Conservation (phyloP, 805 yeast species). For the Metschnikowia cerradonensis region DNA sequence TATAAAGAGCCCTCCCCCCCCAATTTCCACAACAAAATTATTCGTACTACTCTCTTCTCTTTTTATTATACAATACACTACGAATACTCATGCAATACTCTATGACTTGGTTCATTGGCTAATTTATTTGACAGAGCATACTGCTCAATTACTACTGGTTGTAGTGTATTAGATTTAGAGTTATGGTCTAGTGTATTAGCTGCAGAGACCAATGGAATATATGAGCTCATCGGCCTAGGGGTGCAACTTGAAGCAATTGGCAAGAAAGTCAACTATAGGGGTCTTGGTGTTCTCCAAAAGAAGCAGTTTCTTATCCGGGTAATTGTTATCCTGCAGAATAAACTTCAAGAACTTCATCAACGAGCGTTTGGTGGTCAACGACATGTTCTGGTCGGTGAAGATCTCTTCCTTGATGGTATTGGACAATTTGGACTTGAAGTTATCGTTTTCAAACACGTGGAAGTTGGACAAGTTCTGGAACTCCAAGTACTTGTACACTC, state of each 20-base stretch:
- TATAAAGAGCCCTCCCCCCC: too few species aligned
- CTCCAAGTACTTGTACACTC: constrained; percentile 88
- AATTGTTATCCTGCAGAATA: constrained; percentile 54
- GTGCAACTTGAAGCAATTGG: constrained; percentile 64
- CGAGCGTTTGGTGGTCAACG: constrained; percentile 71
- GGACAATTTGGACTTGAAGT: constrained; percentile 73
- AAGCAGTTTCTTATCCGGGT: constrained; percentile 54
- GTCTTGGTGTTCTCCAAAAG: constrained; percentile 54
- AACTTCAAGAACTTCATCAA: constrained; percentile 91
- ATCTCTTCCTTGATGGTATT: constrained; percentile 85
- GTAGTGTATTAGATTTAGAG: too few species aligned
- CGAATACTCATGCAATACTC: too few species aligned
- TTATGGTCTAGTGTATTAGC: too few species aligned
- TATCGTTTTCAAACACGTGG: constrained; percentile 92
- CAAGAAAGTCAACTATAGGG: constrained; percentile 58
- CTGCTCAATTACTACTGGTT: too few species aligned
- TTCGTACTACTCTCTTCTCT: too few species aligned
- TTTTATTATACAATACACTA: too few species aligned
- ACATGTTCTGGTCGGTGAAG: constrained; percentile 79
- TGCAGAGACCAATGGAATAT: constrained; percentile 77
- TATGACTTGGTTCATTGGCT: too few species aligned
- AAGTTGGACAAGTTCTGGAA: constrained; percentile 84
- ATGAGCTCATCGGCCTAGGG: constrained; percentile 77
- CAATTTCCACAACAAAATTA: too few species aligned
- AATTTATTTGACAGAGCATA: too few species aligned